Evolutionary conservation across 148 eudicot species (phyloP), one percentile per base, ranked within the genome.

Genomic region (Silene conica): DNA sequence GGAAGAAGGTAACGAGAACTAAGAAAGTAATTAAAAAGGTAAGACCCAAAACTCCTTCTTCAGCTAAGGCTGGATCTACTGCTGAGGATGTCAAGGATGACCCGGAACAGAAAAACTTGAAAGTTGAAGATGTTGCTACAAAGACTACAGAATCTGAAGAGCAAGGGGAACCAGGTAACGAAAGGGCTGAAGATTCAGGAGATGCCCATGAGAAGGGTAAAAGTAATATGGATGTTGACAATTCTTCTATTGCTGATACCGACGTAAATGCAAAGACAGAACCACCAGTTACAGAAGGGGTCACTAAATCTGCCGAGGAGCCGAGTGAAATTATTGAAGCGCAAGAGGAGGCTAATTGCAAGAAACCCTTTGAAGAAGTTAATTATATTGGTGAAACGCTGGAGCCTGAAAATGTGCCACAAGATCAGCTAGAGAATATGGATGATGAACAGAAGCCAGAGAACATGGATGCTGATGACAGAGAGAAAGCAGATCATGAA

Each of bases 21-120:
- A 86, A 77, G 69, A 79, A 85, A 66, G 86, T 81, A 59, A 89
- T 73, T 83, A 89, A 73, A 68, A 81, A 80, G 77, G 76, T 82
- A 19, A 52, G 73, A 55, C 84, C 82, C 45, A 87, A 86, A 71
- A 78, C 81, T 71, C 77, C 90, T 67, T 73, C 83, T 23, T 77
- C 90, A 13, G 82, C 84, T 15, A 88, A 82, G 76, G 75, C 60
- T 76, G 82, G 26, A 67, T 19, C 87, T 67, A 59, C 72, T 15
- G 71, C 74, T 28, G 80, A 65, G 26, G 76, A 80, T 57, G 71
- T 11, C 12, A 77, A 83, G 55, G 78, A 6, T 62, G 85, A 70
- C 56, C 84, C 66, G 31, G 28, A 57, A 8, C 46, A 63, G 10
- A 79, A 85, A 31, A 79, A 69, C 58, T 28, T 28, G 31, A 28